These are phyloP conservation scores for Davidsoniella australis DNA, from an alignment of 2,329 filamentous ascomycete species.

Conservation along the genomic window DNA sequence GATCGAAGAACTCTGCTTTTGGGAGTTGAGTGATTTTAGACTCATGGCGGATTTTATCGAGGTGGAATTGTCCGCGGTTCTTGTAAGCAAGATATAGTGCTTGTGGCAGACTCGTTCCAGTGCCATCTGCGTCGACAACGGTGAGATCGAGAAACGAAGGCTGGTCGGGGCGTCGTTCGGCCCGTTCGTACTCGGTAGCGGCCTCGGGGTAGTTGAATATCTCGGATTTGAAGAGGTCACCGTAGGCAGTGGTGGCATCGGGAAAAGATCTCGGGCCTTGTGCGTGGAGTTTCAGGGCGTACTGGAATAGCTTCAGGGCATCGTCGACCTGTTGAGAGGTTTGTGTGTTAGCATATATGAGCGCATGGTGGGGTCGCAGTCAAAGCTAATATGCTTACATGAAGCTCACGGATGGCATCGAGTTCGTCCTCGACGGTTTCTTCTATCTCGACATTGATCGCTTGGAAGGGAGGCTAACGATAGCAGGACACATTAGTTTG, in stretches of 20 bases:
- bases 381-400: constrained; percentile 27
- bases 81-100: constrained; percentile 89
- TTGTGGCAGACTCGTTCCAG: constrained; percentile 54
- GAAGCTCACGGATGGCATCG: constrained; percentile 88
- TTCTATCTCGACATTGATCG: constrained; percentile 87
- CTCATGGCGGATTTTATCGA: constrained; percentile 53
- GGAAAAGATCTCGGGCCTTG: constrained; percentile 63
- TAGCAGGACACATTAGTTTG: neutral
- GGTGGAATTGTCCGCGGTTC: constrained; percentile 78
- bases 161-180: constrained; percentile 37
- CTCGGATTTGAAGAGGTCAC: constrained; percentile 72
- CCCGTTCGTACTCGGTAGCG: constrained; percentile 64
- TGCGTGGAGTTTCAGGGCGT: constrained; percentile 76
- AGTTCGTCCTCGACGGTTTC: constrained; percentile 79
- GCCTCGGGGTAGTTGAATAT: constrained; percentile 89
- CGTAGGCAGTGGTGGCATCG: constrained; percentile 67
- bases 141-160: constrained; percentile 23
- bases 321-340: constrained; percentile 57
- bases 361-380: neutral
- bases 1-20: constrained; percentile 20
- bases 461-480: constrained; percentile 51
- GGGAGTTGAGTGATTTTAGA: constrained; percentile 19
- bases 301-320: constrained; percentile 85
- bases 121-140: constrained; percentile 21
- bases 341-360: neutral